These are phyloP conservation scores for Pugionium dolabratum DNA, from an alignment of 345 rosid genomes.

Conservation along the genomic window DNA sequence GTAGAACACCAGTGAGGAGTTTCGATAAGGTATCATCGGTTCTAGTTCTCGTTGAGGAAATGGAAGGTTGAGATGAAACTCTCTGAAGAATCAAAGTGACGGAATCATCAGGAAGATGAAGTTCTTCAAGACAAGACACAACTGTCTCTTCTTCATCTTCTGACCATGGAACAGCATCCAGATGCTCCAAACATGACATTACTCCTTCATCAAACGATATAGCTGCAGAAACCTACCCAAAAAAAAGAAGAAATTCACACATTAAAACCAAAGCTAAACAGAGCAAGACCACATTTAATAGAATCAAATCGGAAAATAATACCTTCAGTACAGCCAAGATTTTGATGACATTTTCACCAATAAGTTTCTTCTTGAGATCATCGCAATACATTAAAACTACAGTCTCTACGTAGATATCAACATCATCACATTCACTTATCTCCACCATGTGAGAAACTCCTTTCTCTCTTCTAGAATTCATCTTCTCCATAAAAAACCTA, in stretches of 20 bases:
- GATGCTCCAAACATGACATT: constrained; percentile 68
- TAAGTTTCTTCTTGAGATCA: constrained; percentile 70
- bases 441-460: constrained; percentile 75
- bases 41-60: constrained; percentile 40
- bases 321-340: constrained; percentile 64
- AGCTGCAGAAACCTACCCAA: constrained; percentile 45
- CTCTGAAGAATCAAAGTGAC: constrained; percentile 67
- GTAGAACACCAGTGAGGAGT: constrained; percentile 67
- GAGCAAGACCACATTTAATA: too few relatives aligned
- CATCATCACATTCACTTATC: constrained; percentile 90
- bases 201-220: constrained; percentile 74
- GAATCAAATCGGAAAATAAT: too few relatives aligned
- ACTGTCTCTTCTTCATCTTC: constrained; percentile 75
- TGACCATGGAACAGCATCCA: constrained; percentile 96
- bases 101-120: constrained; percentile 59
- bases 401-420: constrained; percentile 86
- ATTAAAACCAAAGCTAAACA: too few relatives aligned
- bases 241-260: too few relatives aligned
- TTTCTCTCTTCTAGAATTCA: constrained; percentile 52
- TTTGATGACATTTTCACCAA: constrained; percentile 66
- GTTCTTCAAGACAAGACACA: constrained; percentile 61
- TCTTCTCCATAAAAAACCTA: constrained; percentile 72
- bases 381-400: constrained; percentile 47
- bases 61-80: constrained; percentile 63
- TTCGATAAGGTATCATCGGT: constrained; percentile 68